These are phyloP conservation scores for Leersia perrieri DNA, from an alignment of 176 grass and related monocot genomes.

Conservation along the genomic window DNA sequence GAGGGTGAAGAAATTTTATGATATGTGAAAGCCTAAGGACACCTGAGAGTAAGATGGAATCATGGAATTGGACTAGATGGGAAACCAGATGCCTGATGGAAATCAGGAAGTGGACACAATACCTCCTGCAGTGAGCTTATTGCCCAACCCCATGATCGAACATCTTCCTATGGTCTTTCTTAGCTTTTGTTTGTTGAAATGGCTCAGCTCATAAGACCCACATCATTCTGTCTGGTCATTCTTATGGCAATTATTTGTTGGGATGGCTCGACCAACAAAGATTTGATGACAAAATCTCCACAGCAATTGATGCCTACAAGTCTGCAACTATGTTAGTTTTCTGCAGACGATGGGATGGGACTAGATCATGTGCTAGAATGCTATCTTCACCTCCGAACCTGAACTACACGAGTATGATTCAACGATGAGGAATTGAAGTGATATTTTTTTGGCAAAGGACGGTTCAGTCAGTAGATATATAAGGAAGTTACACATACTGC, in stretches of 20 bases:
- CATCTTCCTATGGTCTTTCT: neutral
- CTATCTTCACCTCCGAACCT: neutral
- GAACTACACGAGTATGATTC: neutral
- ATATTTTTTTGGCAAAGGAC: neutral
- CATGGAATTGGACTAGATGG: neutral
- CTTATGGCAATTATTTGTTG: neutral
- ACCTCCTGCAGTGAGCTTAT: slow-evolving; percentile 19
- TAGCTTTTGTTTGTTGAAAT: slow-evolving; percentile 8
- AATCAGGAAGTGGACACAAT: slow-evolving; percentile 3
- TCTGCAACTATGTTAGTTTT: neutral
- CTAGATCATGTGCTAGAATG: neutral
- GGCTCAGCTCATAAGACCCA: neutral
- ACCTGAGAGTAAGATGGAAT: neutral
- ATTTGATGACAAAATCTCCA: neutral
- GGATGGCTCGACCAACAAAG: neutral
- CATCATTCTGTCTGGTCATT: neutral
- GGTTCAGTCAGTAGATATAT: neutral
- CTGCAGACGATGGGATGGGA: neutral
- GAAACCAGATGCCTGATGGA: neutral
- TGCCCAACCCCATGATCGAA: neutral
- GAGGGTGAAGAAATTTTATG: neutral
- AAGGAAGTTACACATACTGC: neutral
- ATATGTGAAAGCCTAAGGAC: neutral
- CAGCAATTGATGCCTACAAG: neutral
- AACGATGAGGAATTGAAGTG: neutral